Percentiles rank a stretch among this genome's conserved stretches.
Conservation (phyloP, 805 yeast species). For the Lachancea sp. region DNA sequence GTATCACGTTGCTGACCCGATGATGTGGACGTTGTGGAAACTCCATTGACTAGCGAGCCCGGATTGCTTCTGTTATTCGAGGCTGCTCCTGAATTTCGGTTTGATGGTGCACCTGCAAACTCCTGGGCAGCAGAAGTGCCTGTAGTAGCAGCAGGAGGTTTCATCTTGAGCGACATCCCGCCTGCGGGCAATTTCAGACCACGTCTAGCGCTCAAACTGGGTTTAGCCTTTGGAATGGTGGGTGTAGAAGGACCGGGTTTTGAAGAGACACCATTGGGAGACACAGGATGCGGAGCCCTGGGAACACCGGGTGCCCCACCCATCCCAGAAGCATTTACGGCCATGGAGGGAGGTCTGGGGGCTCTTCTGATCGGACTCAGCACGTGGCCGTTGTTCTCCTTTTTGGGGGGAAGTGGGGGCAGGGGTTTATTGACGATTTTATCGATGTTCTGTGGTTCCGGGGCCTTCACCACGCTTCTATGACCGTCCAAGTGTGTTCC, state of each 20-base stretch:
- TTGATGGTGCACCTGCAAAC: constrained; percentile 26
- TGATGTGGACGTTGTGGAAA: constrained; percentile 32
- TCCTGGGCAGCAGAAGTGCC: constrained; percentile 21
- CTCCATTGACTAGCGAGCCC: constrained; percentile 26
- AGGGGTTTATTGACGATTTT: constrained; percentile 35
- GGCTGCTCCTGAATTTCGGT: constrained; percentile 10
- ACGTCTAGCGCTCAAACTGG: constrained; percentile 77
- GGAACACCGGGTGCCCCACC: constrained; percentile 5
- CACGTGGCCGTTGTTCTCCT: constrained; percentile 3
- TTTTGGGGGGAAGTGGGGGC: constrained; percentile 36
- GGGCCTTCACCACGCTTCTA: not conserved
- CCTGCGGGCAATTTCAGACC: constrained; percentile 60
- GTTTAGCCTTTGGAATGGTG: constrained; percentile 38
- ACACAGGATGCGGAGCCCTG: not conserved
- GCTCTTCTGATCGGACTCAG: constrained; percentile 27
- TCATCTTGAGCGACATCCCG: constrained; percentile 29
- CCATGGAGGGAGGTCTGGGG: constrained; percentile 20
- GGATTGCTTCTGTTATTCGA: constrained; percentile 23
- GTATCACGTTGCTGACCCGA: constrained; percentile 26
- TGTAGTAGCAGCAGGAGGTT: constrained; percentile 13
- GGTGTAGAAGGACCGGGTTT: constrained; percentile 3
- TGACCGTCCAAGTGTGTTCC: too few relatives aligned
- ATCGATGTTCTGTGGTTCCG: constrained; percentile 19
- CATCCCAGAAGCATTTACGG: not conserved
- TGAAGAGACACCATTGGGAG: not conserved